A percentile compares a stretch with the other conserved stretches of the same genome.
phyloP scores from a whole-genome alignment of 2,329 filamentous ascomycete species.

The Camillea tinctor region DNA sequence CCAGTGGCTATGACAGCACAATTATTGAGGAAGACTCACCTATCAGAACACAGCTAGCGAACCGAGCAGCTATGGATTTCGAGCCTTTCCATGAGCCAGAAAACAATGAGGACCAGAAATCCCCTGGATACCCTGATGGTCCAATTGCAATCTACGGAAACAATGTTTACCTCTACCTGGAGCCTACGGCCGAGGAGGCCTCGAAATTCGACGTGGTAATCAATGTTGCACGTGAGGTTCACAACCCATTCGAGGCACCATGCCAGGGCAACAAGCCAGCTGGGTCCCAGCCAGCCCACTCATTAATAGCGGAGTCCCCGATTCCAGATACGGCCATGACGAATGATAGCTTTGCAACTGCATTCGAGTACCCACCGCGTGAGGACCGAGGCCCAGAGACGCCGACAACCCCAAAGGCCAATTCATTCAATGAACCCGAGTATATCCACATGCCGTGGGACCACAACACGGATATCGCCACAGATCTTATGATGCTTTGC shows the following conservation, averaged over 20 bases:
- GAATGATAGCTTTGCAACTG: conserved; percentile 57
- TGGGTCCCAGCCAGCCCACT: conserved; percentile 31
- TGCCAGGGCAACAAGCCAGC: conserved; percentile 21
- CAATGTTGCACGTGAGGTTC: conserved; percentile 80
- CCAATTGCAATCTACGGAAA: conserved; percentile 80
- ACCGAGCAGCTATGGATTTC: conserved; percentile 54
- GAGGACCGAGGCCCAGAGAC: conserved; percentile 42
- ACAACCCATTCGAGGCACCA: conserved; percentile 63
- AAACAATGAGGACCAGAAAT: conserved; percentile 76
- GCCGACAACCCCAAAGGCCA: conserved; percentile 59
- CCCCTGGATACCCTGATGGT: conserved; percentile 77
- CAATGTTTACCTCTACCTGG: conserved; percentile 74
- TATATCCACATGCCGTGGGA: conserved; percentile 89
- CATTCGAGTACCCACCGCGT: conserved; percentile 54
- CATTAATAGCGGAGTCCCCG: conserved; percentile 41
- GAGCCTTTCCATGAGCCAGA: conserved; percentile 66
- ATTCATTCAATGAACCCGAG: conserved; percentile 57
- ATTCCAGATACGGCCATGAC: conserved; percentile 58
- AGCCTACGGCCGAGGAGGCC: conserved; percentile 76
- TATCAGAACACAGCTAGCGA: conserved; percentile 62
- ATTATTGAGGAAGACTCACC: conserved; percentile 58
- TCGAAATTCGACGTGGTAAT: conserved; percentile 78
- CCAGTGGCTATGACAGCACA: conserved; percentile 37
- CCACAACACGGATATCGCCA: conserved; percentile 82
- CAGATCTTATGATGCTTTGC: conserved; percentile 72